A percentile compares a stretch with the other conserved stretches of the same genome.
Conservation (phyloP, 768 basidiomycete species). For the Rhodocollybia butyracea region DNA sequence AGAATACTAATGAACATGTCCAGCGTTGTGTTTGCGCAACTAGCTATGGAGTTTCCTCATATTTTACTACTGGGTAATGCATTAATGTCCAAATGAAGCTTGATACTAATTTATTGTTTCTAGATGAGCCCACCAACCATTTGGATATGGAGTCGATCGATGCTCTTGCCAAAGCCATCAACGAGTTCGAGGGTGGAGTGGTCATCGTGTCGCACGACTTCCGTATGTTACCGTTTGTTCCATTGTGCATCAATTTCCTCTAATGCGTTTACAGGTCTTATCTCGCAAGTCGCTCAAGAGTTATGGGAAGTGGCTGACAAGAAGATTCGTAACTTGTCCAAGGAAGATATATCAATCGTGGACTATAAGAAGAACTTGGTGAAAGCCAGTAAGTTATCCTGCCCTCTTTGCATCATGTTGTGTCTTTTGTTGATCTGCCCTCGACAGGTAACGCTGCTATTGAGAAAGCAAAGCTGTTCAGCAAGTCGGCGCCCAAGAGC, state of each 20-base stretch:
- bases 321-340: slow-evolving; percentile 90
- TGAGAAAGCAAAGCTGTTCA: slow-evolving; percentile 91
- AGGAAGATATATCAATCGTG: slow-evolving; percentile 84
- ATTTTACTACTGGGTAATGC: slow-evolving; percentile 74
- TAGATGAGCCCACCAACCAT: slow-evolving; percentile 95
- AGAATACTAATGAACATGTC: background rate
- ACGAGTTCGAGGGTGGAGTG: slow-evolving; percentile 95
- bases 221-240: slow-evolving; percentile 53
- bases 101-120: slow-evolving; percentile 11
- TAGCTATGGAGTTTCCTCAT: slow-evolving; percentile 97
- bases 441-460: slow-evolving; percentile 72
- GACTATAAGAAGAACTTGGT: slow-evolving; percentile 91
- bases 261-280: slow-evolving; percentile 57
- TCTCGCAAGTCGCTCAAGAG: slow-evolving; percentile 97
- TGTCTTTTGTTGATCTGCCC: background rate
- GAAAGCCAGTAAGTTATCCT: slow-evolving; percentile 55
- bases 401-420: slow-evolving; percentile 6
- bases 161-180: slow-evolving; percentile 92
- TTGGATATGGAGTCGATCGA: slow-evolving; percentile 98
- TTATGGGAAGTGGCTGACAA: slow-evolving; percentile 98
- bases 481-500: slow-evolving; percentile 74
- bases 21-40: slow-evolving; percentile 93
- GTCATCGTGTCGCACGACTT: slow-evolving; percentile 99
- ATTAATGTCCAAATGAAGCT: slow-evolving; percentile 14
- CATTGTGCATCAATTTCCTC: slow-evolving; percentile 3